phyloP scores from a whole-genome alignment of 2,329 filamentous ascomycete genomes.

The Ambrosiella beaveri region DNA sequence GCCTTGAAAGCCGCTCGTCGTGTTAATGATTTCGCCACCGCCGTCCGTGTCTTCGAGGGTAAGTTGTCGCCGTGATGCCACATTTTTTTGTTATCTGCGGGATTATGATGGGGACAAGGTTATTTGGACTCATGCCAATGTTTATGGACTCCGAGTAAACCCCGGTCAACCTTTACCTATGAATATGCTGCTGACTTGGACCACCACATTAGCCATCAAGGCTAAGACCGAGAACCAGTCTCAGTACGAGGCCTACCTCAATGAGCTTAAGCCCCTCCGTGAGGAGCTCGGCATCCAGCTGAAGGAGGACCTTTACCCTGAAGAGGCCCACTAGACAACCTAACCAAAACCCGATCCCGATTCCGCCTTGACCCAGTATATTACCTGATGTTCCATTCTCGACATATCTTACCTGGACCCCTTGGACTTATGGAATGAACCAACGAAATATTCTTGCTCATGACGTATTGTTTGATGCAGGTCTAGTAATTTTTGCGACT shows the following conservation, averaged over 20 bases:
- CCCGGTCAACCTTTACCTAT: background rate
- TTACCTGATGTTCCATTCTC: background rate
- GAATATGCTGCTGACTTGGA: background rate
- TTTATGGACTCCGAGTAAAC: constrained; percentile 1
- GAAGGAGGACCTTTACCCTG: constrained; percentile 85
- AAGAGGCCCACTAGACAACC: constrained; percentile 32
- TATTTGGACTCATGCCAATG: background rate
- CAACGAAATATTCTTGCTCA: background rate
- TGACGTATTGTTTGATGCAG: background rate
- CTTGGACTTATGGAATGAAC: background rate
- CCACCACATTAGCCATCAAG: constrained; percentile 57
- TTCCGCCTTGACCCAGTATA: background rate
- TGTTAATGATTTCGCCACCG: constrained; percentile 97
- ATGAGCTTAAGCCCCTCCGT: constrained; percentile 79
- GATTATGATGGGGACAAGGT: background rate
- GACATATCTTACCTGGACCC: constrained; percentile 1
- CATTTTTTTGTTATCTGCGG: background rate
- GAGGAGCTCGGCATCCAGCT: constrained; percentile 84
- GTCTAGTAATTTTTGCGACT: constrained; percentile 4
- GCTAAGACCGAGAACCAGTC: constrained; percentile 97
- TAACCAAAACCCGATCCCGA: constrained; percentile 3
- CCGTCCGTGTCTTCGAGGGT: constrained; percentile 98
- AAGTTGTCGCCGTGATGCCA: constrained; percentile 20
- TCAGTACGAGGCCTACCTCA: constrained; percentile 93
- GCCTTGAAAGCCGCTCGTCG: constrained; percentile 85